Percentiles rank a stretch among this genome's conserved stretches.
phyloP scores from a whole-genome alignment of 1,284 basidiomycete genomes.

The Trametes hirsuta region DNA sequence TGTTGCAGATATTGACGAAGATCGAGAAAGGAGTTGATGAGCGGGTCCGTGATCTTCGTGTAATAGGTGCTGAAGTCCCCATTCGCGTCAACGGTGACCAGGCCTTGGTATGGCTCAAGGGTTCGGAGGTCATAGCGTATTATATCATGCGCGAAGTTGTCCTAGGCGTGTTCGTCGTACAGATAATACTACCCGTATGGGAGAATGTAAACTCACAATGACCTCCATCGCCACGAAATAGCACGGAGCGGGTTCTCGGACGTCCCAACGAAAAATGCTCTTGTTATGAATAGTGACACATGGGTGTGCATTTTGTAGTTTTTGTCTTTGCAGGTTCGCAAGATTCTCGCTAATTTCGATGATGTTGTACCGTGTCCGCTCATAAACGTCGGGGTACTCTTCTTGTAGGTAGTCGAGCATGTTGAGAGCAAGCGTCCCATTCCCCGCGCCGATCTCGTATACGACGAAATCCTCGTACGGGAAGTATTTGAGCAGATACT shows the following conservation, averaged over 20 bases:
- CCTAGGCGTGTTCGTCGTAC: constrained; percentile 48
- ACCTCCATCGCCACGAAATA: constrained; percentile 97
- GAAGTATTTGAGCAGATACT: constrained; percentile 93
- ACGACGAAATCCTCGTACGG: constrained; percentile 95
- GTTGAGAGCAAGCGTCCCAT: constrained; percentile 91
- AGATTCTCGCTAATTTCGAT: constrained; percentile 91
- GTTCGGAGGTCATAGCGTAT: constrained; percentile 86
- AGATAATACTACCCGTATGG: not conserved
- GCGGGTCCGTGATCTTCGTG: constrained; percentile 83
- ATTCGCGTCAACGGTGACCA: constrained; percentile 79
- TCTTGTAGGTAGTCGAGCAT: constrained; percentile 82
- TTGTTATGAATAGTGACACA: constrained; percentile 77
- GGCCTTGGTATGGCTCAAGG: constrained; percentile 81
- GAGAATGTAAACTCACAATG: constrained; percentile 61
- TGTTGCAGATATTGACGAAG: constrained; percentile 62
- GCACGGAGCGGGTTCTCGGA: constrained; percentile 80
- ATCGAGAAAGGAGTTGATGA: constrained; percentile 75
- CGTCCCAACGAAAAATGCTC: constrained; percentile 89
- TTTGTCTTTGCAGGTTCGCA: constrained; percentile 70
- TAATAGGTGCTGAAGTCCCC: constrained; percentile 91
- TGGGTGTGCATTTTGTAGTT: constrained; percentile 57
- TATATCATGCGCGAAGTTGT: constrained; percentile 97
- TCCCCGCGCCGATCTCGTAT: constrained; percentile 98
- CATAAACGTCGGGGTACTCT: constrained; percentile 89
- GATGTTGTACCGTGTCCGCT: constrained; percentile 88